These are phyloP conservation scores for Cryptococcus amylolentus DNA, from an alignment of 1,284 basidiomycete genomes.

Conservation along the genomic window DNA sequence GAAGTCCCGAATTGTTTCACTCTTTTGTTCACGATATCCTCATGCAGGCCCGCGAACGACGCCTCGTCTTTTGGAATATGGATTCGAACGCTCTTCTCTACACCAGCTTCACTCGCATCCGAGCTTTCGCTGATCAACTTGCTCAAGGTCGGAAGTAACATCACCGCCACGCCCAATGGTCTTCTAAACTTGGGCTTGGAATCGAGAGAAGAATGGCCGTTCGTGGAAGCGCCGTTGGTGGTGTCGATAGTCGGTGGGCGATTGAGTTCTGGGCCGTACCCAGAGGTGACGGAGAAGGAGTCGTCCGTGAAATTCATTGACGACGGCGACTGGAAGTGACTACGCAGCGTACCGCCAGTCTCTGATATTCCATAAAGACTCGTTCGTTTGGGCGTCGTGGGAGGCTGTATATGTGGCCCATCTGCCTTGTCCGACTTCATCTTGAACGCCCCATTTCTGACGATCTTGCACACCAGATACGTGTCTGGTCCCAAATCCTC, in stretches of 20 bases:
- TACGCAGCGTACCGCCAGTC: background rate
- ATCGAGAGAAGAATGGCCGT: constrained; percentile 8
- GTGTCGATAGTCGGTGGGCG: constrained; percentile 32
- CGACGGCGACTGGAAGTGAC: constrained; percentile 18
- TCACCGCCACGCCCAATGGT: constrained; percentile 89
- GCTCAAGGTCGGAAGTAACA: constrained; percentile 75
- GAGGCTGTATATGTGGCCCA: background rate
- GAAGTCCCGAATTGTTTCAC: constrained; percentile 80
- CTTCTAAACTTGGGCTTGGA: constrained; percentile 59
- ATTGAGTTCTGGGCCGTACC: constrained; percentile 27
- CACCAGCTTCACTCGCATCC: constrained; percentile 61
- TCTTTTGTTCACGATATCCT: constrained; percentile 83
- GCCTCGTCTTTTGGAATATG: constrained; percentile 79
- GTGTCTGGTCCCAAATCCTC: constrained; percentile 80
- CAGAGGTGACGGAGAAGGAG: constrained; percentile 43
- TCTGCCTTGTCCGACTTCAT: constrained; percentile 42
- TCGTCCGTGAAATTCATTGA: constrained; percentile 38
- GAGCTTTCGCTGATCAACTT: constrained; percentile 50
- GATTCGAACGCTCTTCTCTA: constrained; percentile 84
- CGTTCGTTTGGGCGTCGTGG: constrained; percentile 2
- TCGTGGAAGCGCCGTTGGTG: constrained; percentile 5
- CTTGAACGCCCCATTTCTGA: constrained; percentile 83
- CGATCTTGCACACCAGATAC: constrained; percentile 83
- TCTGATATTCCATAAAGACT: constrained; percentile 16
- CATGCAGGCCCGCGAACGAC: constrained; percentile 87